Base-by-base conservation (phyloP, 805 yeast species). In the Suhomyces sp. region DNA sequence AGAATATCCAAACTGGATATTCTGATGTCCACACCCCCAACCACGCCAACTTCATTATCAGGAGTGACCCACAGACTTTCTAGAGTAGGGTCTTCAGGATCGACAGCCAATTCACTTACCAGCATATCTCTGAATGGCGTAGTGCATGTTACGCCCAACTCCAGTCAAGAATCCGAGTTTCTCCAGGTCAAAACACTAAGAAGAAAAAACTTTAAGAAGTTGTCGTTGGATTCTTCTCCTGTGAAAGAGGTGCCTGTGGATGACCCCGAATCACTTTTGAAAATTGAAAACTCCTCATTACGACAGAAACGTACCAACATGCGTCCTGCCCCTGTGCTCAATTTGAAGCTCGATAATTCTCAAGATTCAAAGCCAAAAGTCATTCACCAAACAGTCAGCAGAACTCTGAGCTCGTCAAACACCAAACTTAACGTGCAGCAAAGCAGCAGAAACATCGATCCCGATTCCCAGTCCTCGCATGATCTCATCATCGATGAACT, bases 141-240 rank as follows among this genome's bases (percentile, higher is more conserved):
- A 8, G 15, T 19, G 15, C 12, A 13, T 7, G 23, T 26, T 9
- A 44, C 36, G 12, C 47, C 47, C 23, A 19, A 24, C 12, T 26
- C 36, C 1, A 46, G 48, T 12, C 24, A 17, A 15, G 49, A 19
- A 7, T 23, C 42, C 4, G 54, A 53, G 48, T 60, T 73, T 23
- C 61, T 74, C 42, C 60, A 65, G 49, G 63, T 71, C 36, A 75
- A 73, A 53, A 62, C 77, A 23, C 61, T 75, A 38, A 69, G 66
- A 45, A 64, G 80, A 27, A 75, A 75, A 57, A 75, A 74, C 57
- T 64, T 71, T 60, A 75, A 74, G 53, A 66, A 73, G 49, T 60
- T 74, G 23, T 69, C 72, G 23, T 55, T 70, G 24, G 53, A 51
- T 17, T 54, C 67, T 9, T 47, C 59, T 7, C 53, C 56, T 9